A percentile compares a stretch with the other conserved stretches of the same genome.
phyloP scores from a whole-genome alignment of 345 rosid species.

The Clausena lansium region DNA sequence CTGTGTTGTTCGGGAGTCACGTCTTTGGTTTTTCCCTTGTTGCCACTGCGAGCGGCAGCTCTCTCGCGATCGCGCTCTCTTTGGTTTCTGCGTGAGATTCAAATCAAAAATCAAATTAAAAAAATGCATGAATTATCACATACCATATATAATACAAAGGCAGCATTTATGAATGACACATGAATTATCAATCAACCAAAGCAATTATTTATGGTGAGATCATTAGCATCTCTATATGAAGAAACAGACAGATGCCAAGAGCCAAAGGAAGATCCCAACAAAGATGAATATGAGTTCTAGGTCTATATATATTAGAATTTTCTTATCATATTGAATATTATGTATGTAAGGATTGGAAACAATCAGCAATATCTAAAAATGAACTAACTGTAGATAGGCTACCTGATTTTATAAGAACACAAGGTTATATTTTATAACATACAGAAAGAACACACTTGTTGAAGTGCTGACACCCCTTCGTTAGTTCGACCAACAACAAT shows the following conservation, averaged over 20 bases:
- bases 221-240: not conserved
- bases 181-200: not conserved
- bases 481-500: conserved; percentile 95
- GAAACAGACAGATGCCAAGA: not conserved
- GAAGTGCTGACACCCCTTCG: conserved; percentile 92
- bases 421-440: conserved; percentile 32
- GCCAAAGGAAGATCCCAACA: not conserved
- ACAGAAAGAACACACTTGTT: conserved; percentile 98
- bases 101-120: too few species aligned
- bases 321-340: not conserved
- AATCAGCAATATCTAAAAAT: not conserved
- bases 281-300: not conserved
- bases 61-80: too few species aligned
- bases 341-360: not conserved
- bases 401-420: not conserved
- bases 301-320: too few species aligned
- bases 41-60: too few species aligned
- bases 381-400: not conserved
- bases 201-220: not conserved
- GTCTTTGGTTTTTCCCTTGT: too few species aligned
- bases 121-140: too few species aligned
- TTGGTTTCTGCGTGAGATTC: too few species aligned
- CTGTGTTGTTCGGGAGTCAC: too few species aligned
- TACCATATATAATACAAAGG: not conserved
- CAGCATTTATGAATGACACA: not conserved